Conservation (phyloP, 768 basidiomycete genomes). For the Candolleomyces eurysporus region DNA sequence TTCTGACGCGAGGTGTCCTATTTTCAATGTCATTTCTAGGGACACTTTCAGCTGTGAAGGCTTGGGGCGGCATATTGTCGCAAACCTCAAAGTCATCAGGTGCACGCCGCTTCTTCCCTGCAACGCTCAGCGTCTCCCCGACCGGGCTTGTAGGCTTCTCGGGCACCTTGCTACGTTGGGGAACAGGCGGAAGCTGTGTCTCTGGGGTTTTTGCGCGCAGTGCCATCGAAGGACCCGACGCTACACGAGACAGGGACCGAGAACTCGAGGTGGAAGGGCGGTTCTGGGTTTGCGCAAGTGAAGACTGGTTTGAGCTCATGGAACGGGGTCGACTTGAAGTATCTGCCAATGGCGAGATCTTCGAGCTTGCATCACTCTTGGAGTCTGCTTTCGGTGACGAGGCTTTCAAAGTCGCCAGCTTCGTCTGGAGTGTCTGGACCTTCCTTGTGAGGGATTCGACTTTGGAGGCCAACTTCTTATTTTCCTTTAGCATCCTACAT, state of each 20-base stretch:
- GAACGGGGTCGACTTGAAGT: slow-evolving; percentile 26
- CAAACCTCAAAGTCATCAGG: slow-evolving; percentile 74
- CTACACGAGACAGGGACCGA: slow-evolving; percentile 29
- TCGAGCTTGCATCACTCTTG: slow-evolving; percentile 5
- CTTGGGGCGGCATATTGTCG: slow-evolving; percentile 59
- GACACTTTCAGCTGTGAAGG: slow-evolving; percentile 55
- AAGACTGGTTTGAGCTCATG: slow-evolving; percentile 18
- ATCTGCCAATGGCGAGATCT: background rate
- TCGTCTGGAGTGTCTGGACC: slow-evolving; percentile 67
- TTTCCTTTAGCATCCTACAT: slow-evolving; percentile 70
- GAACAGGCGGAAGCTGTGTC: slow-evolving; percentile 29
- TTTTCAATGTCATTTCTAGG: slow-evolving; percentile 38
- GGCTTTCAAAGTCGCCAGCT: slow-evolving; percentile 52
- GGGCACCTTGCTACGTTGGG: slow-evolving; percentile 16
- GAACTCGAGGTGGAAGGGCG: slow-evolving; percentile 14
- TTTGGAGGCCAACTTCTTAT: slow-evolving; percentile 70
- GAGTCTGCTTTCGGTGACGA: slow-evolving; percentile 18
- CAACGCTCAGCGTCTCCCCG: slow-evolving; percentile 32
- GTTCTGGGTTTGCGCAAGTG: slow-evolving; percentile 8
- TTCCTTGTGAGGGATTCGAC: slow-evolving; percentile 73
- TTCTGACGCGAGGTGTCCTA: slow-evolving; percentile 61
- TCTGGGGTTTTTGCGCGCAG: slow-evolving; percentile 58
- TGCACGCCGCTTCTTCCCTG: slow-evolving; percentile 70
- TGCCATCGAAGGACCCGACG: slow-evolving; percentile 41
- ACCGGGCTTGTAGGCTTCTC: background rate